phyloP scores from a whole-genome alignment of 2,329 filamentous ascomycete species.

The Exophiala mesophila region DNA sequence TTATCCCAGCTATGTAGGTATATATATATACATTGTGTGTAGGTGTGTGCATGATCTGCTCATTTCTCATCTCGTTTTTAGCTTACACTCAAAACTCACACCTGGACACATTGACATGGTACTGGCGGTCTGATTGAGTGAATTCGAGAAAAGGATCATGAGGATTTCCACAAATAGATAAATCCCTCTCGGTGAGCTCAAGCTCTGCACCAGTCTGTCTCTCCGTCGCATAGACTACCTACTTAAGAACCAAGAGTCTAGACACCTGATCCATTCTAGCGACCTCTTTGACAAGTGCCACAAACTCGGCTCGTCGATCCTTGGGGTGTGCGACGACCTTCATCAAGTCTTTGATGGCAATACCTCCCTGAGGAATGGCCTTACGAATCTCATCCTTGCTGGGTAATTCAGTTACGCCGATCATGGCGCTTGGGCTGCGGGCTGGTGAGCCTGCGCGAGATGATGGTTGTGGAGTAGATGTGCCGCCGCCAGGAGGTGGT shows the following conservation, averaged over 20 bases:
- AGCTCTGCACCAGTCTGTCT: no score
- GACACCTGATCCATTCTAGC: constrained; percentile 19
- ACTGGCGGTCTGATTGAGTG: no score
- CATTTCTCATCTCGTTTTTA: no score
- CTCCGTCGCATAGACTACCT: no score
- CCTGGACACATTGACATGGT: no score
- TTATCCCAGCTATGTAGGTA: no score
- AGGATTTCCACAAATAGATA: no score
- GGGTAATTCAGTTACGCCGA: constrained; percentile 32
- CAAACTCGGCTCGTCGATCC: constrained; percentile 15
- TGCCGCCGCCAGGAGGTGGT: constrained; percentile 26
- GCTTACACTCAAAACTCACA: no score
- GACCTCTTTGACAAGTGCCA: constrained; percentile 16
- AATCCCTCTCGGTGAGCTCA: no score
- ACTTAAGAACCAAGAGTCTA: constrained; percentile 17
- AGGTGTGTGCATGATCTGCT: no score
- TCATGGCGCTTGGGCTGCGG: constrained; percentile 30
- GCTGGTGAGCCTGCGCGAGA: constrained; percentile 60
- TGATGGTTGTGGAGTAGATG: constrained; percentile 30
- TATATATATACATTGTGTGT: no score
- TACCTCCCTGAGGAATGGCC: constrained; percentile 43
- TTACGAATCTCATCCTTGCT: constrained; percentile 44
- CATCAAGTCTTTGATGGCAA: constrained; percentile 41
- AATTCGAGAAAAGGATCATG: no score
- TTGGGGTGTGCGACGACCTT: constrained; percentile 23